These are phyloP conservation scores for Blepharisma undulans DNA, from an alignment of 169 alveolate genomes.

Conservation along the genomic window DNA sequence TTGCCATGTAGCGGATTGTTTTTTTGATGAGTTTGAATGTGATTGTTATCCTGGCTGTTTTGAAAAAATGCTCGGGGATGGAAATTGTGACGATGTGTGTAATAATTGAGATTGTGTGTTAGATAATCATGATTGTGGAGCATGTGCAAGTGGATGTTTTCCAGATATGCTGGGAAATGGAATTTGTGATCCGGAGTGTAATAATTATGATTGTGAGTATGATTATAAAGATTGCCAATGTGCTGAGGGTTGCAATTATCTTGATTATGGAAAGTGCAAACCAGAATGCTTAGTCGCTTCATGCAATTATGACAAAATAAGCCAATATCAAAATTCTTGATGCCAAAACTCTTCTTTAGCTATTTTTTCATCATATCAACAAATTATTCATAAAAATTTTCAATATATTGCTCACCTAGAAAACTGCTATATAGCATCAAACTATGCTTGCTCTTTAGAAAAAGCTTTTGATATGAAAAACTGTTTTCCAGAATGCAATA, in stretches of 20 bases:
- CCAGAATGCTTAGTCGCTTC: not conserved
- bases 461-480: not conserved
- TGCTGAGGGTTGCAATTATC: not conserved
- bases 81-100: not conserved
- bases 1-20: not conserved
- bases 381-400: too few species aligned
- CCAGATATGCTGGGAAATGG: constrained; percentile 25
- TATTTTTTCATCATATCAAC: not conserved
- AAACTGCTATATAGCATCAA: not conserved
- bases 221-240: constrained; percentile 38
- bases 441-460: not conserved
- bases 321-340: not conserved
- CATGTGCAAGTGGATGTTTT: not conserved
- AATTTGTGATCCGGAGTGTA: constrained; percentile 9
- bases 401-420: not conserved
- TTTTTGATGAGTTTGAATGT: constrained; percentile 4
- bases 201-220: constrained; percentile 1
- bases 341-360: not conserved
- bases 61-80: not conserved
- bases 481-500: not conserved
- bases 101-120: not conserved
- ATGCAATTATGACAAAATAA: not conserved
- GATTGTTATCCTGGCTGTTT: constrained; percentile 21
- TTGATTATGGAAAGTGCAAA: not conserved
- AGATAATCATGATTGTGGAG: not conserved